Percentiles rank a stretch among this genome's conserved stretches.
These are phyloP conservation scores for Carex arenaria DNA, from an alignment of 202 grass and related monocot genomes.

Conservation along the genomic window DNA sequence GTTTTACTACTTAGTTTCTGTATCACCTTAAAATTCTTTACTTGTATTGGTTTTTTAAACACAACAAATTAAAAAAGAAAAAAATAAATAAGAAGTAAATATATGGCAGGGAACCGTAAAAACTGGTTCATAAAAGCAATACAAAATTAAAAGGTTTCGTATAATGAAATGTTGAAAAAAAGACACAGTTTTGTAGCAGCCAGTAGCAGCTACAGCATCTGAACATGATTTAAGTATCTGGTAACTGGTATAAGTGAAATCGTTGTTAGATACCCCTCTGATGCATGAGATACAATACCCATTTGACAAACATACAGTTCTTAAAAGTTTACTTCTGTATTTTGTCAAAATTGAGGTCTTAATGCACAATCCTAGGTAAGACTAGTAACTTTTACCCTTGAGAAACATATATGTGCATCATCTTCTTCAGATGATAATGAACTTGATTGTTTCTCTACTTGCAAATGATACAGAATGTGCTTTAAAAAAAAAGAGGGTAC, in stretches of 20 bases:
- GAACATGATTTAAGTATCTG: background rate
- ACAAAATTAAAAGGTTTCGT: background rate
- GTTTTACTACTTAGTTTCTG: background rate
- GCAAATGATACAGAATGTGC: background rate
- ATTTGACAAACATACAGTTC: background rate
- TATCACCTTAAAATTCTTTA: background rate
- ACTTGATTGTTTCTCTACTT: background rate
- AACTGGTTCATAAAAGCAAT: background rate
- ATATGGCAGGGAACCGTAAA: background rate
- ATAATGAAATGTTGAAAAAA: background rate
- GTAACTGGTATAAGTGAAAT: background rate
- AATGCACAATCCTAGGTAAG: background rate
- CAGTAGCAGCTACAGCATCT: background rate
- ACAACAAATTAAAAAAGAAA: background rate
- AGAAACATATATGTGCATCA: background rate
- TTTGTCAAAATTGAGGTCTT: background rate
- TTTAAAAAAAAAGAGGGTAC: background rate
- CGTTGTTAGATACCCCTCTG: background rate
- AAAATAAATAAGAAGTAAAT: background rate
- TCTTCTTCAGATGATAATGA: background rate
- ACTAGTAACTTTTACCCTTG: background rate
- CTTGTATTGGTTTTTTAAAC: background rate
- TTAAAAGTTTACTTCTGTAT: background rate
- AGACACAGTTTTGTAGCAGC: background rate
- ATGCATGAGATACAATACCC: background rate